phyloP scores from a whole-genome alignment of 805 yeast genomes.

The Groenewaldozyma salmanticensis region DNA sequence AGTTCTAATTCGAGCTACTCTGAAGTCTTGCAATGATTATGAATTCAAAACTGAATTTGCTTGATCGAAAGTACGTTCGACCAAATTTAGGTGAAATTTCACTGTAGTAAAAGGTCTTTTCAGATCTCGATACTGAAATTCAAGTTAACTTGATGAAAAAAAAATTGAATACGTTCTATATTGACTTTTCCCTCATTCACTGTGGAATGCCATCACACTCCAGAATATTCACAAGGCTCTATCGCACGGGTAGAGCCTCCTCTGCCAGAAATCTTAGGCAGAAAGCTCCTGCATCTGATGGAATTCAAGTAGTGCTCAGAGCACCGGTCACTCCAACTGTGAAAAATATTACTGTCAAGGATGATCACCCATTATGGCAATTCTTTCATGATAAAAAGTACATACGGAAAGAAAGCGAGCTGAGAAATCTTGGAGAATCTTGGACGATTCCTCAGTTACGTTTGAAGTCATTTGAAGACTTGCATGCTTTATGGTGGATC shows the following conservation, averaged over 20 bases:
- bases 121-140: no score
- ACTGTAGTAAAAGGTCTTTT: no score
- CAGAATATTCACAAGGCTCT: neutral
- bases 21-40: constrained; percentile 42
- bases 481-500: constrained; percentile 86
- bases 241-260: neutral
- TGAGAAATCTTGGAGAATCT: constrained; percentile 41
- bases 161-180: no score
- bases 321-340: constrained; percentile 82
- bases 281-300: neutral
- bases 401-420: constrained; percentile 47
- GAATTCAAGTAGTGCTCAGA: constrained; percentile 35
- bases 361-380: constrained; percentile 92
- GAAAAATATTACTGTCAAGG: constrained; percentile 58
- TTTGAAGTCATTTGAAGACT: constrained; percentile 82
- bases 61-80: no score
- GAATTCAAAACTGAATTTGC: constrained; percentile 36
- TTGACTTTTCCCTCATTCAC: no score
- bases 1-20: no score
- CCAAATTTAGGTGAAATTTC: no score
- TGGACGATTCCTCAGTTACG: constrained; percentile 88
- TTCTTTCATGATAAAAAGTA: constrained; percentile 62
- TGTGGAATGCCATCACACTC: no score
- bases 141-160: no score
- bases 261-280: neutral